A percentile compares a stretch with the other conserved stretches of the same genome.
Conservation (phyloP, 176 grass and related monocot genomes). For the Saccharum officinarum region DNA sequence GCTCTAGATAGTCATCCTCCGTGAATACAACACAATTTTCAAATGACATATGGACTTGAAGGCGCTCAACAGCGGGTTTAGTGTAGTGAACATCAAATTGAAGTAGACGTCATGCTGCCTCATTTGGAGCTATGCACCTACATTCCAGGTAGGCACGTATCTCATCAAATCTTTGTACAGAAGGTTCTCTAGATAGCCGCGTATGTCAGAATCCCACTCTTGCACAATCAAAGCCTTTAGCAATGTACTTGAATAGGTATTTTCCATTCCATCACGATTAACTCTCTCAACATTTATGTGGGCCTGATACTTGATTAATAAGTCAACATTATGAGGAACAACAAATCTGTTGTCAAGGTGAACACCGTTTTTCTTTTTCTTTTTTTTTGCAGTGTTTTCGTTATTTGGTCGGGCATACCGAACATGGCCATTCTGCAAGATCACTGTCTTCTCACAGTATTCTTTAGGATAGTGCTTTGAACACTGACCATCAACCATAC, state of each 20-base stretch:
- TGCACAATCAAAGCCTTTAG: background rate
- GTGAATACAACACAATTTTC: no score
- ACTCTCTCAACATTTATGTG: background rate
- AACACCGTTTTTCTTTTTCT: no score
- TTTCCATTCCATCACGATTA: background rate
- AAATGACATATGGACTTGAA: no score
- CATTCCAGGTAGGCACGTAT: background rate
- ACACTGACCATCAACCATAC: background rate
- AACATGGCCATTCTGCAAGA: background rate
- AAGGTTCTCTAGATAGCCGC: rapidly evolving
- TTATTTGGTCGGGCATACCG: background rate
- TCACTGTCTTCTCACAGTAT: background rate
- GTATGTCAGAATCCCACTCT: background rate
- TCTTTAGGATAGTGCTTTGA: background rate
- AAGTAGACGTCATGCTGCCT: background rate
- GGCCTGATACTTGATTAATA: background rate
- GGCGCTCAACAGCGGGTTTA: no score
- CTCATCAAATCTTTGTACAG: background rate
- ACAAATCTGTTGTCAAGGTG: background rate
- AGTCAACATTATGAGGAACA: background rate
- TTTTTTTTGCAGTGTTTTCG: background rate
- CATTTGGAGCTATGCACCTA: background rate
- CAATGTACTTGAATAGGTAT: background rate
- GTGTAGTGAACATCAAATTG: background rate
- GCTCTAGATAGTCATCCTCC: no score